These are phyloP conservation scores for Xylaria sp. DNA, from an alignment of 495 filamentous ascomycete species.

Conservation along the genomic window DNA sequence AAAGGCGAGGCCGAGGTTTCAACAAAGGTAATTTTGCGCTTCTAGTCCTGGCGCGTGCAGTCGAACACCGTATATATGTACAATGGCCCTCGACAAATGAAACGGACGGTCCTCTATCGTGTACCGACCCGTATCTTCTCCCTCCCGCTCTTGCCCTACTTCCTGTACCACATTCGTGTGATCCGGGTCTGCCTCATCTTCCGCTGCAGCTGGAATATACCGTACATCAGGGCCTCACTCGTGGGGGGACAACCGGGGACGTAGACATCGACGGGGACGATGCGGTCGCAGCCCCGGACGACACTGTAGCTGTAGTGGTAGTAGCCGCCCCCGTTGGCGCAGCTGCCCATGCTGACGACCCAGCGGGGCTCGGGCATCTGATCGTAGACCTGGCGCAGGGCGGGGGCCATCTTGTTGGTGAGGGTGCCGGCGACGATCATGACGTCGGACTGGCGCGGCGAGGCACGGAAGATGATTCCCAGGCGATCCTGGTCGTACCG, in stretches of 20 bases:
- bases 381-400: conserved; percentile 93
- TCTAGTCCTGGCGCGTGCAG: conserved; percentile 25
- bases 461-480: conserved; percentile 97
- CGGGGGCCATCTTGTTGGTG: conserved; percentile 98
- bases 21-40: conserved; percentile 18
- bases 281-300: conserved; percentile 84
- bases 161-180: conserved; percentile 70
- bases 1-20: not conserved
- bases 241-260: conserved; percentile 93
- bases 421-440: conserved; percentile 98
- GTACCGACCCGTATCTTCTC: not conserved
- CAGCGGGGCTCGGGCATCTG: conserved; percentile 96
- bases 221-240: conserved; percentile 86
- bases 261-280: conserved; percentile 92
- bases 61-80: conserved; percentile 30
- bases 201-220: conserved; percentile 84
- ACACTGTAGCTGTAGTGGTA: conserved; percentile 95
- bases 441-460: conserved; percentile 92
- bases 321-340: conserved; percentile 92
- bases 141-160: conserved; percentile 43
- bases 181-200: conserved; percentile 86
- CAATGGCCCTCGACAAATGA: conserved; percentile 29
- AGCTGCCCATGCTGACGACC: conserved; percentile 92
- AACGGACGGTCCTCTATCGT: conserved; percentile 21
- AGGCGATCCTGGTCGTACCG: conserved; percentile 96